Evolutionary conservation across 2,329 filamentous ascomycete genomes (phyloP), one percentile per base, ranked within the genome.

Genomic region (Colletotrichum eremochloae): DNA sequence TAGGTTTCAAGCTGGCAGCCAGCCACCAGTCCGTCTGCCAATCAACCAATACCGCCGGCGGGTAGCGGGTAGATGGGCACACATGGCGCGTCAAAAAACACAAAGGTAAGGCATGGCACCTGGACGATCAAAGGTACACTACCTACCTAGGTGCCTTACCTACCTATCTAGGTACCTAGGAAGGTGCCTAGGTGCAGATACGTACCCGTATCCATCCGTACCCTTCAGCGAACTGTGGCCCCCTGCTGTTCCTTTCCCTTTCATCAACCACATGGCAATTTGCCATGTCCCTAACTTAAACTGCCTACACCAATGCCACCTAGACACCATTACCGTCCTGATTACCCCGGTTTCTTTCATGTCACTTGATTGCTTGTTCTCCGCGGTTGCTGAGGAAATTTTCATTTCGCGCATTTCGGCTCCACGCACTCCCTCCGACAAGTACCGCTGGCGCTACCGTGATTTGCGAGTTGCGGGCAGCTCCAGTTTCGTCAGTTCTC

Each of bases 1-100:
- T 55, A 36, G 33, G 33, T n/a, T n/a, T 46, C 44, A 46, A n/a
- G 9, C 46, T n/a, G 46, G 46, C 6, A 24, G 46, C 6, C 38
- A 40, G 15, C 18, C 36, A 24, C 18, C 20, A 44, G 62, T 9
- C 31, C 50, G 68, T 57, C 68, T 71, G 63, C 63, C 58, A 63
- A 63, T 46, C 48, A 57, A 63, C 52, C 48, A 57, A 67, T 42
- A 36, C 24, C 24, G 58, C 62, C 38, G 18, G 31, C 24, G 50
- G 57, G 63, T 38, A 61, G 57, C 42, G 29, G 40, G 29, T 36
- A 48, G 15, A 20, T 57, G n/a, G 5, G 29, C 40, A 67, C 57
- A 55, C 57, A 55, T 67, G 68, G 58, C 48, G 52, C 58, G 50
- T 36, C 46, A 5, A 15, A 15, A 5, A 31, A n/a, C 36, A 38